Base-by-base conservation (phyloP, 2,329 filamentous ascomycete species). In the Amesomyces nigricolor region DNA sequence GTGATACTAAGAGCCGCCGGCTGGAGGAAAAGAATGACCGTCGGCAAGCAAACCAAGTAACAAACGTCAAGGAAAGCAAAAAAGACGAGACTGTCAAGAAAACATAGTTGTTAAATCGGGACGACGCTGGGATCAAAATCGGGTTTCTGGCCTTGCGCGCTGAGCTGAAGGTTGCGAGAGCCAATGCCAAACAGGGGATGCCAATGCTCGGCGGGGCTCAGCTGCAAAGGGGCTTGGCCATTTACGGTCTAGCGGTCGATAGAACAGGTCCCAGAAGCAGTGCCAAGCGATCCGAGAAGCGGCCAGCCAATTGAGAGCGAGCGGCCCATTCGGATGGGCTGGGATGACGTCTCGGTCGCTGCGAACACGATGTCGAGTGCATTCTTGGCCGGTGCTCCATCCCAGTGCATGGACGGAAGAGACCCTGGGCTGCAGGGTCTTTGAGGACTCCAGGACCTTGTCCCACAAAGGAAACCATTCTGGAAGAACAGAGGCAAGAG, bases 11-110 rank as follows among this genome's bases (percentile, higher is more conserved):
- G 14, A 47, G 47, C 43, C 14, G 55, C 37, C 55, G 43, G 51
- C 55, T 47, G 43, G 51, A 44, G n/a, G 7, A 54, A 57, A 57
- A 47, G 55, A 57, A 51, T 6, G 55, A 54, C 55, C 22, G 51
- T 45, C 55, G 55, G 47, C 47, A 40, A 14, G 14, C 45, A 32
- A 30, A 44, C 26, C 42, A 4, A 13, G 16, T 11, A 3, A 14
- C 13, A n/a, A 17, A 46, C 4, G 22, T 52, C 16, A 30, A 17
- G 13, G 16, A 46, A n/a, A 9, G 14, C 19, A n/a, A 49, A 48
- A 48, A 49, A 14, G 7, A 10, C 4, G 7, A 22, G 13, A 22
- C 22, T 6, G n/a, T 26, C n/a, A 47, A 22, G 26, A 29, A 37
- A 30, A 39, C 49, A 48, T 39, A 47, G 49, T 37, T 44, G 38